Evolutionary conservation across 2,329 filamentous ascomycete species (phyloP).

Genomic region (Sporothrix dimorphospora): DNA sequence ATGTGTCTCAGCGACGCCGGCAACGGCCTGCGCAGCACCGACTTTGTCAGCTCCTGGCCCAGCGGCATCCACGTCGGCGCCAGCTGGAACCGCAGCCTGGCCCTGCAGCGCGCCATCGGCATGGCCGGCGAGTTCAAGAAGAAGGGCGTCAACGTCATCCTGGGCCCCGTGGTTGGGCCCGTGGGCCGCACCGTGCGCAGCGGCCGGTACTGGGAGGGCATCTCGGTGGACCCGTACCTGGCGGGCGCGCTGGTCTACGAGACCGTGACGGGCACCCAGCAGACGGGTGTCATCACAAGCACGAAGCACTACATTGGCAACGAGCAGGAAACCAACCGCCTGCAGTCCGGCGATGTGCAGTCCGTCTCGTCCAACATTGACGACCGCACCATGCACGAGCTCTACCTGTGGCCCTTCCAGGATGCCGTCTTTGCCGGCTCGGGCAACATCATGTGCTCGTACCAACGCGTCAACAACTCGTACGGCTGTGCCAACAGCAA

Average conservation of each 20-base stretch:
- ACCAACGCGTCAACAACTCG: constrained; percentile 70
- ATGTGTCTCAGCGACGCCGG: constrained; percentile 51
- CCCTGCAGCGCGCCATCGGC: constrained; percentile 67
- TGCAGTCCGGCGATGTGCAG: constrained; percentile 53
- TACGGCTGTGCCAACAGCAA: constrained; percentile 71
- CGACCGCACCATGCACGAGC: constrained; percentile 49
- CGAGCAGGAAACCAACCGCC: constrained; percentile 51
- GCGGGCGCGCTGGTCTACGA: constrained; percentile 49
- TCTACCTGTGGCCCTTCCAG: constrained; percentile 53
- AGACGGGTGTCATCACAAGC: constrained; percentile 66
- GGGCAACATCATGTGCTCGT: constrained; percentile 61
- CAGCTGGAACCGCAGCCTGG: constrained; percentile 72
- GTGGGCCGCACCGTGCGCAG: constrained; percentile 62
- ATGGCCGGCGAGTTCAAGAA: constrained; percentile 76
- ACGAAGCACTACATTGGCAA: constrained; percentile 68
- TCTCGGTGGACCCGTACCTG: constrained; percentile 64
- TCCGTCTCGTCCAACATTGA: constrained; percentile 48
- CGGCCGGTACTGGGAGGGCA: constrained; percentile 64
- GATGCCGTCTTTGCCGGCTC: constrained; percentile 66
- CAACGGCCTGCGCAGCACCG: constrained; percentile 48
- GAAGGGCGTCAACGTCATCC: constrained; percentile 74
- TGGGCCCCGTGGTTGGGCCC: constrained; percentile 76
- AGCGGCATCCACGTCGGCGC: constrained; percentile 49
- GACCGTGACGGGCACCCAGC: constrained; percentile 71
- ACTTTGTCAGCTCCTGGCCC: constrained; percentile 49